Evolutionary conservation across 2,329 filamentous ascomycete genomes (phyloP).

Genomic region (Colletotrichum sp.): DNA sequence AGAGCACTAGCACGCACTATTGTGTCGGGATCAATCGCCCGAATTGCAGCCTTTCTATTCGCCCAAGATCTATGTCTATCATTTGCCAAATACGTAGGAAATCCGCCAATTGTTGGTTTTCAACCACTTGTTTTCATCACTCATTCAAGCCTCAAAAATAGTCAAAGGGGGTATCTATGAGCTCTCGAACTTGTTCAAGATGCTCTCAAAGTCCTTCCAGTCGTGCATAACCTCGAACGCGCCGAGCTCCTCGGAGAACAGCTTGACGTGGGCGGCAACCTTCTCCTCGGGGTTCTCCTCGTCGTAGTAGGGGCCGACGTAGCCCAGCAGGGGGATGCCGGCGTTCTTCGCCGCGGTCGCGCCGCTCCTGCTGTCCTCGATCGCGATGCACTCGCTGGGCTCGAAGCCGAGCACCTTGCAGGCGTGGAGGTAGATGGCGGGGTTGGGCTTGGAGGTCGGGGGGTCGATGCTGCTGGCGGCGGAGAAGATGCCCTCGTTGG

Average conservation of each 20-base stretch:
- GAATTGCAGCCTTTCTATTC: neutral
- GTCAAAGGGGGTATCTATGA: constrained; percentile 11
- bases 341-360: constrained; percentile 76
- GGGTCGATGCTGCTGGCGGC: constrained; percentile 78
- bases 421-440: constrained; percentile 83
- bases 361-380: constrained; percentile 90
- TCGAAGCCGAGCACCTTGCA: constrained; percentile 75
- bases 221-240: constrained; percentile 21
- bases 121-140: neutral
- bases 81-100: neutral
- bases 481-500: constrained; percentile 77
- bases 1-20: neutral
- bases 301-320: constrained; percentile 78
- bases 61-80: neutral
- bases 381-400: constrained; percentile 74
- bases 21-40: neutral
- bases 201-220: constrained; percentile 22
- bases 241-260: constrained; percentile 17
- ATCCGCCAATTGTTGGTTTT: neutral
- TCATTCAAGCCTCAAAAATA: neutral
- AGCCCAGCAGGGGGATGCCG: constrained; percentile 82
- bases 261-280: constrained; percentile 34
- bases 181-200: constrained; percentile 21
- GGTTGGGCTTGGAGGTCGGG: constrained; percentile 88
- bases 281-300: constrained; percentile 70